Base-by-base conservation (phyloP, 2,329 filamentous ascomycete genomes). In the Sclerotinia glacialis region DNA sequence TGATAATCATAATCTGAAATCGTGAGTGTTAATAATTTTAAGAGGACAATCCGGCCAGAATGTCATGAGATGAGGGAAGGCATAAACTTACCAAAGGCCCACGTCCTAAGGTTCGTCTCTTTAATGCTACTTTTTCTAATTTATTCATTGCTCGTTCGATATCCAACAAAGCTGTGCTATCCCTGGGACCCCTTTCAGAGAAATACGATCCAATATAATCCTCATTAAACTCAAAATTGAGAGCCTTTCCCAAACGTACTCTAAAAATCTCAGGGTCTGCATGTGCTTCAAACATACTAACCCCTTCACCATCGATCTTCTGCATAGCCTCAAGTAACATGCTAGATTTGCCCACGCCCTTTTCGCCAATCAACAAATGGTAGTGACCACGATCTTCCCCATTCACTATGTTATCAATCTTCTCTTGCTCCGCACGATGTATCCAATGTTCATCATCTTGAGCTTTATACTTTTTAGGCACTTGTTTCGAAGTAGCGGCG, bases 81-180 rank as follows among this genome's bases (percentile, higher is more conserved):
- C 3, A 2, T n/a, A 34, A 28, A 14, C 54, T 44, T n/a, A 99
- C 84, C 6, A 99, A 81, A 1, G 95, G 95, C 68, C 84, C 83
- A 11, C 85, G 84, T 1, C 74, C 78, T 67, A 77, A 80, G 42
- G 83, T 81, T 54, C 93, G 83, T 62, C 90, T 85, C 72, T 82
- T 83, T 67, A 99, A 80, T 0, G 95, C 95, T 9, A 98, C 92
- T 78, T 99, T 99, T 76, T 99, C 95, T 14, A 99, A 81, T 79
- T 99, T 99, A 83, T 99, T 99, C 77, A 99, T 89, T 0, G 95
- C 95, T 37, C 95, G 87, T 77, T 99, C 95, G 69, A 99, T 97
- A 76, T 99, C 95, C 1, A 99, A 83, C 44, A 99, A 81, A 5
- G 95, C 93, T 0, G 92, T 96, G 3, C 92, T 93, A 74, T 99